Base-by-base conservation (phyloP, 148 eudicot species). In the Rhododendron ovatum region DNA sequence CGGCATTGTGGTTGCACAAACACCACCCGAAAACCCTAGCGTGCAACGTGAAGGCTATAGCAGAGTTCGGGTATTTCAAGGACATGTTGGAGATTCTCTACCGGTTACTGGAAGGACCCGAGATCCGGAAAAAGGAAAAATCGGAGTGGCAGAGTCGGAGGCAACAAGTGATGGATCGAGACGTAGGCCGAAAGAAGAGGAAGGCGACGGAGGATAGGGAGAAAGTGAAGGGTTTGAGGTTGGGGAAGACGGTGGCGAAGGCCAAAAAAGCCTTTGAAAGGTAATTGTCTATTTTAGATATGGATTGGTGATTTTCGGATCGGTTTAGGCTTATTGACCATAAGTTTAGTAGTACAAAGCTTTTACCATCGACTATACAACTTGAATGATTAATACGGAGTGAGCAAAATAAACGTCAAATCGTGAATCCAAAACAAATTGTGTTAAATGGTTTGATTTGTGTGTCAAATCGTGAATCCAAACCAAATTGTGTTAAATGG, bases 21-120 rank as follows among this genome's bases (percentile, higher is more conserved):
- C 9, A 82, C 84, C 88, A 86, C 37, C 85, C 88, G 14, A 86
- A 82, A 86, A 82, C 85, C 67, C 88, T 86, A 82, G 85, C 88
- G 1, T 82, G 43, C 39, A 81, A 15, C 37, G 8, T 7, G 15
- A 24, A 0, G 2, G 61, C 24, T 5, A 55, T 73, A 13, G 85
- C 88, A 5, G 24, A 53, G 5, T 86, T 86, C 26, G 88, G 88
- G n/a, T 86, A 82, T 57, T 73, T 86, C 13, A 86, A 86, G 67
- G 88, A 86, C 81, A 30, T 82, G 20, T 53, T 65, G 3, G 88
- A 86, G 85, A 74, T 86, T 30, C 85, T 86, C 1, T 82, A 33
- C 63, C 82, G 85, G 11, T 18, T 86, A 5, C 88, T 86, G 13
- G 73, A 86, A 5, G 88, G 88, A 30, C n/a, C 85, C 1, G 82